Evolutionary conservation across 2,329 filamentous ascomycete genomes (phyloP), one percentile per base, ranked within the genome.

Genomic region (Aspergillus terreus): DNA sequence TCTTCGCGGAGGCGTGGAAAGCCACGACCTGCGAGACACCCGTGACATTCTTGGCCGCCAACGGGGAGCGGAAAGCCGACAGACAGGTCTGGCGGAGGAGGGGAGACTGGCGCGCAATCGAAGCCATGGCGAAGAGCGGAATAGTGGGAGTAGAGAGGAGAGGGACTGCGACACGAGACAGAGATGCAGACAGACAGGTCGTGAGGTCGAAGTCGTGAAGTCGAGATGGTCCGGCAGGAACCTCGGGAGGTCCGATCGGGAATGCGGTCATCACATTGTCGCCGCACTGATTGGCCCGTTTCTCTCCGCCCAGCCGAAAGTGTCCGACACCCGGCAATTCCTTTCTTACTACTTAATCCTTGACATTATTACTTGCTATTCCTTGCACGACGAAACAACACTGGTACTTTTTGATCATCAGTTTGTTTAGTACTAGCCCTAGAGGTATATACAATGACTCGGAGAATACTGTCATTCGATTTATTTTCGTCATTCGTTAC

Each of bases 1-100:
- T 82, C 75, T 83, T 82, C 73, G 84, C 81, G 40, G 89, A 90
- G 66, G 87, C 89, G 75, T 96, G 92, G 82, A 99, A 96, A 63
- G 88, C 86, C 60, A 91, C 86, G 64, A 85, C 79, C 71, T 84
- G 79, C 61, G 76, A 73, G 51, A 68, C 60, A 33, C 64, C 63
- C 50, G 60, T 44, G 46, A 59, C 62, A 63, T 70, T 68, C 59
- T 63, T 66, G 57, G 62, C 66, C 57, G 64, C 63, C 52, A 70
- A 58, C 46, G 70, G 62, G 56, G 64, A 59, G 56, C 63, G 64
- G 57, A 67, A 62, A 52, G 65, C 60, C 54, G 68, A 66, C 47
- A 71, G 59, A 51, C 61, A 65, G 56, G 65, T 62, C 60, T 69
- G 68, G 59, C 70, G 63, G 51, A 72, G 61, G 57, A 70, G 59